Base-by-base conservation (phyloP, 192 early-diverging fungal genomes). In the Coemansia sp. region DNA sequence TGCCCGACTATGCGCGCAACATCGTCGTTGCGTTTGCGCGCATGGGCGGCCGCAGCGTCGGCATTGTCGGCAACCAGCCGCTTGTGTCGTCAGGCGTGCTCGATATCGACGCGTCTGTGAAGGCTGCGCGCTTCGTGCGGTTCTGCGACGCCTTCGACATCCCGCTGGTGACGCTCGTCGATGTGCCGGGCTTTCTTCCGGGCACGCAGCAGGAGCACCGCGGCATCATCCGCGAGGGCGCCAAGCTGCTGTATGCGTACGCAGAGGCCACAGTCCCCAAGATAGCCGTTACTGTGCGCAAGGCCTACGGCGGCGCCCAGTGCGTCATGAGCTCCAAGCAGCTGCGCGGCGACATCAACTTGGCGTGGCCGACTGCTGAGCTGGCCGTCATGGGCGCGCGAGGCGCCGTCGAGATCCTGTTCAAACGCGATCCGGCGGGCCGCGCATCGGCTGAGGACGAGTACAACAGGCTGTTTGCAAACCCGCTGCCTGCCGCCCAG, bases 341-440 rank as follows among this genome's bases (percentile, higher is more conserved):
- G 87, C 81, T 98, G 68, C 84, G 93, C 20, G 96, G 95, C 58
- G 96, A 98, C 66, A 66, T 88, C 49, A 96, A 95, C 82, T 91
- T 94, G 69, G 89, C 93, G 6, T 98, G 94, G 94, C 96, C 96
- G 15, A 92, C 92, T n/a, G 95, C 92, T 36, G 96, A 98, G 76
- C 95, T 98, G 75, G 96, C 96, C 45, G 96, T 98, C 55, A 98
- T 98, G 96, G 96, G 96, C 48, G 93, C 94, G 44, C 92, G 96
- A 85, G 96, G 95, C 24, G 96, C 96, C 12, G 96, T 96, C 0
- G 96, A 95, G 83, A 96, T 98, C 78, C 93, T 98, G 66, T 97
- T 94, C 88, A 78, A 94, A 35, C 83, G 86, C 30, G 61, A 80
- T 30, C 65, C 66, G 0, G 73, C 66, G 9, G 86, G 85, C 52